phyloP scores from a whole-genome alignment of 176 grass and related monocot species.

The Cenchrus purpureus region DNA sequence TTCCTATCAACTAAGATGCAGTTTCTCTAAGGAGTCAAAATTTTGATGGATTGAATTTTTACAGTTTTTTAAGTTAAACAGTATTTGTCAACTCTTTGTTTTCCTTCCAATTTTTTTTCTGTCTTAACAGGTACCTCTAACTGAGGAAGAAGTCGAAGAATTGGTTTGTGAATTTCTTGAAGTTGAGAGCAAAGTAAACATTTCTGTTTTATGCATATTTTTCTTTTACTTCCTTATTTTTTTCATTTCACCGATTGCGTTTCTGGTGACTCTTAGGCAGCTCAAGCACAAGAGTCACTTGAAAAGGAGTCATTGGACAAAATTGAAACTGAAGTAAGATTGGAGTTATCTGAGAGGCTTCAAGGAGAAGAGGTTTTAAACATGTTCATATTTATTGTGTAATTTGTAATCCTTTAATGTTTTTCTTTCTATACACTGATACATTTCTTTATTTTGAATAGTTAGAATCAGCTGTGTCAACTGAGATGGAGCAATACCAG shows the following conservation, averaged over 20 bases:
- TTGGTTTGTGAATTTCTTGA: slow-evolving; percentile 80
- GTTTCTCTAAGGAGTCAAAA: slow-evolving; percentile 30
- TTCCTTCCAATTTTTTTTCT: slow-evolving; percentile 40
- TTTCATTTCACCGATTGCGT: slow-evolving; percentile 24
- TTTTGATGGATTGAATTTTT: slow-evolving; percentile 2
- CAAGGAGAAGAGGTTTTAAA: slow-evolving; percentile 72
- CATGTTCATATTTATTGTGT: slow-evolving; percentile 37
- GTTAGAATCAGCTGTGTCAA: slow-evolving; percentile 81
- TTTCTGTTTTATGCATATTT: slow-evolving; percentile 32
- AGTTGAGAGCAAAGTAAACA: slow-evolving; percentile 85
- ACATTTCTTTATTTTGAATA: slow-evolving; percentile 44
- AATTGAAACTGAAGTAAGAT: slow-evolving; percentile 87
- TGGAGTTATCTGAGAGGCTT: slow-evolving; percentile 82
- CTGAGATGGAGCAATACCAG: slow-evolving; percentile 83
- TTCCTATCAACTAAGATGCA: neutral
- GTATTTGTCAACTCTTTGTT: neutral
- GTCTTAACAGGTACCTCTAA: slow-evolving; percentile 64
- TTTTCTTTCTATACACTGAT: slow-evolving; percentile 31
- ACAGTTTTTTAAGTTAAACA: neutral
- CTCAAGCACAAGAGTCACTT: slow-evolving; percentile 97
- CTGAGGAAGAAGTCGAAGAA: slow-evolving; percentile 84
- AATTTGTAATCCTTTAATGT: neutral
- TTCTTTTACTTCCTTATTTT: slow-evolving; percentile 27
- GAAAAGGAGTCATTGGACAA: slow-evolving; percentile 90
- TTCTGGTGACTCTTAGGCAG: slow-evolving; percentile 66